Percentiles rank a stretch among this genome's conserved stretches.
These are phyloP conservation scores for Pulveroboletus sp. DNA, from an alignment of 768 basidiomycete genomes.

Conservation along the genomic window DNA sequence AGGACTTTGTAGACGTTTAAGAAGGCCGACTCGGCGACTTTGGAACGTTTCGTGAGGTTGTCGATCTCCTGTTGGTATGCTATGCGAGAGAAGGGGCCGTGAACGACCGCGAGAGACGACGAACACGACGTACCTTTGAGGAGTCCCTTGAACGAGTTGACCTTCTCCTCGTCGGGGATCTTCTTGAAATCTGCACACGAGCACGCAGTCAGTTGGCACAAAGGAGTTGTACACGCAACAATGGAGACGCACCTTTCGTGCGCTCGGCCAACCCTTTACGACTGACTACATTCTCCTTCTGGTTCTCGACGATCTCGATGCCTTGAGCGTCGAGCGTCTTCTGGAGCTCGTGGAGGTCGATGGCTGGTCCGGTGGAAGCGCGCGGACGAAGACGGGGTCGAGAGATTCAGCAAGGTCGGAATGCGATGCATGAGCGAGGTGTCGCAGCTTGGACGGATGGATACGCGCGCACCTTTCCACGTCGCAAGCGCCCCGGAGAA, in stretches of 20 bases:
- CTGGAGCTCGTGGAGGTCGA: slow-evolving; percentile 87
- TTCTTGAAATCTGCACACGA: slow-evolving; percentile 83
- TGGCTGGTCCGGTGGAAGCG: slow-evolving; percentile 44
- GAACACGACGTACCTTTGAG: slow-evolving; percentile 84
- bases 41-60: slow-evolving; percentile 87
- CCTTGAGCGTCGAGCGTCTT: slow-evolving; percentile 91
- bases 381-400: not conserved
- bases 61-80: slow-evolving; percentile 98
- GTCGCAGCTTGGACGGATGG: not conserved
- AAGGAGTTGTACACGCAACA: not conserved
- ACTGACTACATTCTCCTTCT: slow-evolving; percentile 94
- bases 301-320: slow-evolving; percentile 94
- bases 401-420: not conserved
- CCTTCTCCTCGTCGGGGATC: slow-evolving; percentile 85
- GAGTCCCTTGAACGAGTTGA: slow-evolving; percentile 81
- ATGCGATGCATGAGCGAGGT: slow-evolving; percentile 2
- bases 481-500: slow-evolving; percentile 90
- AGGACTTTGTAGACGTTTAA: slow-evolving; percentile 95
- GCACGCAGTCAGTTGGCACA: not conserved
- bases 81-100: slow-evolving; percentile 23
- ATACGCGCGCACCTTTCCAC: slow-evolving; percentile 70
- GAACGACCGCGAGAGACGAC: not conserved
- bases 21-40: slow-evolving; percentile 91
- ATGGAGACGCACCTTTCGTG: slow-evolving; percentile 67
- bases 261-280: slow-evolving; percentile 92